Evolutionary conservation across 129 eudicot genomes (phyloP).

Genomic region (carrot (Daucus carota)): DH1_v3.0 NC_030387.2:32733001-32733500

Average conservation of each 20-base stretch:
- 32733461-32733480: slow-evolving; percentile 7
- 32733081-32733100: not conserved
- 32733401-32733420: not conserved
- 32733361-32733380: slow-evolving; percentile 32
- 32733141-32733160: slow-evolving; percentile 61
- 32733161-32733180: slow-evolving; percentile 50
- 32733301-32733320: not conserved
- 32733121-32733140: not conserved
- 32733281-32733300: slow-evolving; percentile 29
- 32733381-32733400: not conserved
- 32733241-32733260: slow-evolving; percentile 6
- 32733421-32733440: slow-evolving; percentile 27
- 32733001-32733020: slow-evolving; percentile 92
- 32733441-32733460: slow-evolving; percentile 20
- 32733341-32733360: slow-evolving; percentile 48
- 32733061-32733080: not conserved
- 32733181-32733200: slow-evolving; percentile 20
- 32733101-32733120: not conserved
- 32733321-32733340: slow-evolving; percentile 15
- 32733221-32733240: slow-evolving; percentile 24
- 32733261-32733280: slow-evolving; percentile 22
- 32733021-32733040: slow-evolving; percentile 98
- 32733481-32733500: slow-evolving; percentile 2
- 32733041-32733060: slow-evolving; percentile 61
- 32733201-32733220: slow-evolving; percentile 9